Base-by-base conservation (phyloP, 2,329 filamentous ascomycete genomes). In the Fusarium staphyleae region DNA sequence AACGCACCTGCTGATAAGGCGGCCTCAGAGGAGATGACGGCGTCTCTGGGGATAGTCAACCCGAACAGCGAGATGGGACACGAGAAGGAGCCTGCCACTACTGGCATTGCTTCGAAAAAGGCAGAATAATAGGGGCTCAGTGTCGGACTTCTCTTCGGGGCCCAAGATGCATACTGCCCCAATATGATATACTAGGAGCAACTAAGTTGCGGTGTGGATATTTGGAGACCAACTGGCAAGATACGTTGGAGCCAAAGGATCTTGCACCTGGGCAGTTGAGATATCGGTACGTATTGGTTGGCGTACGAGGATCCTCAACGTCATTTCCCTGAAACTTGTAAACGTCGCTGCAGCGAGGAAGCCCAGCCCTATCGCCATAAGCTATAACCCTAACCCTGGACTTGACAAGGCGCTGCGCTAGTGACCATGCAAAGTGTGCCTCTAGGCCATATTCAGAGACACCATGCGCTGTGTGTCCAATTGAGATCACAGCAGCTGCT, bases 181-280 rank as follows among this genome's bases (percentile, higher is more conserved):
- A 15, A 43, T 10, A n/a, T 12, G 29, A 26, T 8, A 16, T 28
- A 40, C n/a, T 16, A 29, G 29, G 22, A 48, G 26, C 19, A 44
- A 45, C 44, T 19, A 58, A 46, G 52, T 36, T 24, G 43, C 42
- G 28, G 40, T 43, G 57, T 61, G 57, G 36, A 51, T 41, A 62
- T 30, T 18, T 28, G 11, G 30, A 19, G 48, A 52, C 14, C 19
- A n/a, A n/a, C n/a, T n/a, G n/a, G n/a, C n/a, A 33, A 16, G 19
- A 13, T 33, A n/a, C 36, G 24, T 28, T 15, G 13, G 24, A 45
- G 39, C 47, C 35, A 15, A 35, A 8, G n/a, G 15, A 40, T 37
- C 8, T n/a, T 30, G 11, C 8, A n/a, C 7, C 22, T 8, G 7
- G 22, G 19, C 19, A 6, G 19, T 22, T 22, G 19, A 22, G 19